Evolutionary conservation across 148 eudicot genomes (phyloP).

Genomic region (Amaranthus hypochondriacus): DNA sequence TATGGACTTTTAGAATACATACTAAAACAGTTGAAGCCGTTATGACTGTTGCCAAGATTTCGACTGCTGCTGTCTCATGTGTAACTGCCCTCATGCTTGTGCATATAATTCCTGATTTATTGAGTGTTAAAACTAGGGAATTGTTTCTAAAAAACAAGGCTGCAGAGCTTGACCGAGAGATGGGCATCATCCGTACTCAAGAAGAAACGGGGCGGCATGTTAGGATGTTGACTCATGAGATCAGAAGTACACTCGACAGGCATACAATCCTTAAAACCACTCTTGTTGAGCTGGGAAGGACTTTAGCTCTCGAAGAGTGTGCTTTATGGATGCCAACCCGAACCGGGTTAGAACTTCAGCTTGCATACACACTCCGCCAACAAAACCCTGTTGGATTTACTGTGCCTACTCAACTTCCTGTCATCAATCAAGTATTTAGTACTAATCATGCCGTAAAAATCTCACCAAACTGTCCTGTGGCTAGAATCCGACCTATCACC

Average conservation of each 20-base stretch:
- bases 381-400: conserved; percentile 82
- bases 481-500: conserved; percentile 57
- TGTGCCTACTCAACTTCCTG: conserved; percentile 85
- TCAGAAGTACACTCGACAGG: conserved; percentile 92
- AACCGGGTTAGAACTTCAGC: conserved; percentile 79
- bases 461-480: conserved; percentile 85
- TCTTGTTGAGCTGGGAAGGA: conserved; percentile 90
- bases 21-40: conserved; percentile 71
- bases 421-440: conserved; percentile 72
- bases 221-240: conserved; percentile 93
- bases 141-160: conserved; percentile 91
- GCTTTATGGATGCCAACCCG: conserved; percentile 98
- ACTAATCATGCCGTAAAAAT: conserved; percentile 71
- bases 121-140: conserved; percentile 93
- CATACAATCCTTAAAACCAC: conserved; percentile 90
- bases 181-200: conserved; percentile 92
- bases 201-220: conserved; percentile 97
- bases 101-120: conserved; percentile 86
- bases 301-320: conserved; percentile 87
- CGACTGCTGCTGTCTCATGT: conserved; percentile 88
- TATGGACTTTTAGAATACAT: conserved; percentile 79
- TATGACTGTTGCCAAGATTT: conserved; percentile 75
- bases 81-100: conserved; percentile 92
- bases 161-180: conserved; percentile 87
- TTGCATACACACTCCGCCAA: conserved; percentile 85